Evolutionary conservation across 169 alveolate species (phyloP), one percentile per base, ranked within the genome.

Genomic region (Plasmodium cynomolgi): DNA sequence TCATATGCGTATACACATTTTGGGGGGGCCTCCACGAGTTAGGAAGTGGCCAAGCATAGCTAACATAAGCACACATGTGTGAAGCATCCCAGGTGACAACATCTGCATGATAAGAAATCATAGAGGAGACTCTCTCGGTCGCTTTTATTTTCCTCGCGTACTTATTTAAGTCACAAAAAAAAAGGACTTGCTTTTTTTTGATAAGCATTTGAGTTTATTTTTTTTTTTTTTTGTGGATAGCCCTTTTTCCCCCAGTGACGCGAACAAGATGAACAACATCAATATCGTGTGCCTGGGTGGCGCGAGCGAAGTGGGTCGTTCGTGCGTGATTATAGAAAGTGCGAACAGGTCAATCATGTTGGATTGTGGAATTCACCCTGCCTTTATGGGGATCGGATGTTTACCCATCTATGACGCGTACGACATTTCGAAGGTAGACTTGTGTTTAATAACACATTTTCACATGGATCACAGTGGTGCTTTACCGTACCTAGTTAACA

Each of bases 311-410:
- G 99, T 94, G 97, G 99, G 96, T 73, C 97, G 99, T 33, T 98
- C 99, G 4, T 99, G 99, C 84, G 99, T 99, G 13, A 95, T 98
- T 26, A 96, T 98, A 58, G 97, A 98, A 93, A 98, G 97, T 93
- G 98, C 97, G 82, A 98, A 98, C 23, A 96, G 97, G 75, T 97
- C 99, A 54, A 98, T 99, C 39, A 98, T 99, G 99, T 97, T 99
- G 91, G 99, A 99, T 95, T 99, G 99, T 93, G 99, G 99, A 13
- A 97, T 99, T 5, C 99, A 99, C 92, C 99, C 99, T 23, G 99
- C 99, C 15, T 97, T 97, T 33, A 97, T 99, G 81, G 99, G 99
- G 1, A 97, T 98, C n/a, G 98, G 98, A 0, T 98, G 99, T 20
- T 97, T 99, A 37, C 99, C 99, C 1, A 98, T 98, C 80, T 99